phyloP scores from a whole-genome alignment of 2,329 filamentous ascomycete genomes.

The Dactylellina haptotyla region DNA sequence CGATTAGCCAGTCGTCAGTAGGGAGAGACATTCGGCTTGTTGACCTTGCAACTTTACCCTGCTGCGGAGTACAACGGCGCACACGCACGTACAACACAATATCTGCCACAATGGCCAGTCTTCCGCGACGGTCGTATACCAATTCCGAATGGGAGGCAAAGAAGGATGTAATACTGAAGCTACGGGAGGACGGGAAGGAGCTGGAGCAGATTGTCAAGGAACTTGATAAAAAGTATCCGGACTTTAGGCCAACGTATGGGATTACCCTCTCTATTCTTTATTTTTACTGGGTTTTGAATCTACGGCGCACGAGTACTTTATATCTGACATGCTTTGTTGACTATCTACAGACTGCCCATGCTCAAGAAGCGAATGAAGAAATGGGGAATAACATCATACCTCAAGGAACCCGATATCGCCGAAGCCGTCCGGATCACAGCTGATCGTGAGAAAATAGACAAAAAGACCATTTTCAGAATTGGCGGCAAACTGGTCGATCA shows the following conservation, averaged over 20 bases:
- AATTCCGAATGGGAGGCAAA: conserved; percentile 37
- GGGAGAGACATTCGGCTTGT: no score
- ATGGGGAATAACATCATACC: conserved; percentile 41
- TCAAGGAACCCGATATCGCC: conserved; percentile 39
- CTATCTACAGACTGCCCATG: conserved; percentile 27
- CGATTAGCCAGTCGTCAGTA: not conserved
- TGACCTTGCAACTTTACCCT: not conserved
- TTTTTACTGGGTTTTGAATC: not conserved
- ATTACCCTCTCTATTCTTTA: not conserved
- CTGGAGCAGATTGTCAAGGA: conserved; percentile 33
- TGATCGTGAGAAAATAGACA: conserved; percentile 35
- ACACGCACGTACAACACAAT: conserved; percentile 11
- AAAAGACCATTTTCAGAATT: conserved; percentile 36
- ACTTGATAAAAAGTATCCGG: conserved; percentile 34
- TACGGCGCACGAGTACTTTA: not conserved
- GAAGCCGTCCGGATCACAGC: conserved; percentile 38
- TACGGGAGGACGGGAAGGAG: conserved; percentile 27
- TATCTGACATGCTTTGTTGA: not conserved
- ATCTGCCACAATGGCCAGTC: not conserved
- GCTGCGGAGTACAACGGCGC: not conserved
- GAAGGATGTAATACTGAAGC: conserved; percentile 20
- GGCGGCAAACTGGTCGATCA: conserved; percentile 27
- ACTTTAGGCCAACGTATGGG: conserved; percentile 40
- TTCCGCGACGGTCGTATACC: conserved; percentile 28
- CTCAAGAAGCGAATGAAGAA: conserved; percentile 42